These are phyloP conservation scores for Malassezia yamatoensis DNA, from an alignment of 1,284 basidiomycete genomes.

Conservation along the genomic window DNA sequence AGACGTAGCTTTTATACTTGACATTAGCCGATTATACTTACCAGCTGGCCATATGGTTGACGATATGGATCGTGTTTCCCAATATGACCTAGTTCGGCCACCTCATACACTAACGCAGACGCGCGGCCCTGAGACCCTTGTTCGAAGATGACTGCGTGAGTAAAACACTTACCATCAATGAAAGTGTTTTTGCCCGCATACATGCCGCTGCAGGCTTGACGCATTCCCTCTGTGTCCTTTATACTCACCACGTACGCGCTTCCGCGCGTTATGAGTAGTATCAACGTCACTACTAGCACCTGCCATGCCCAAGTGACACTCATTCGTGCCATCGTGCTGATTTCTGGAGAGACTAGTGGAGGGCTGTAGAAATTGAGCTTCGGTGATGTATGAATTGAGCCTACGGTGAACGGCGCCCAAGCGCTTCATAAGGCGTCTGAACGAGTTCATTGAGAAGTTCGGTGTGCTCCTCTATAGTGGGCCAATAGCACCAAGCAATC, in stretches of 20 bases:
- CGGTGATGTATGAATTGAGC: background rate
- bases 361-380: background rate
- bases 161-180: slow-evolving; percentile 62
- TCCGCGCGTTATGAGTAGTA: background rate
- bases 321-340: background rate
- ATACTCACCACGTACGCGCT: slow-evolving; percentile 28
- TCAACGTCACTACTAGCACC: background rate
- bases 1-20: slow-evolving; percentile 59
- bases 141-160: slow-evolving; percentile 65
- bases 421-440: background rate
- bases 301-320: background rate
- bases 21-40: background rate
- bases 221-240: slow-evolving; percentile 55
- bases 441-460: background rate
- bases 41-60: slow-evolving; percentile 4
- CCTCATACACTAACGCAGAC: slow-evolving; percentile 90
- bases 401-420: background rate
- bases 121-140: slow-evolving; percentile 69
- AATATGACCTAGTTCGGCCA: slow-evolving; percentile 71
- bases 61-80: slow-evolving; percentile 54
- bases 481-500: slow-evolving; percentile 2
- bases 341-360: background rate
- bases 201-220: slow-evolving; percentile 92
- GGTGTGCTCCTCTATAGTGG: background rate
- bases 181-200: slow-evolving; percentile 67